Evolutionary conservation across 2,329 filamentous ascomycete genomes (phyloP).

Genomic region (Fusarium sp.): DNA sequence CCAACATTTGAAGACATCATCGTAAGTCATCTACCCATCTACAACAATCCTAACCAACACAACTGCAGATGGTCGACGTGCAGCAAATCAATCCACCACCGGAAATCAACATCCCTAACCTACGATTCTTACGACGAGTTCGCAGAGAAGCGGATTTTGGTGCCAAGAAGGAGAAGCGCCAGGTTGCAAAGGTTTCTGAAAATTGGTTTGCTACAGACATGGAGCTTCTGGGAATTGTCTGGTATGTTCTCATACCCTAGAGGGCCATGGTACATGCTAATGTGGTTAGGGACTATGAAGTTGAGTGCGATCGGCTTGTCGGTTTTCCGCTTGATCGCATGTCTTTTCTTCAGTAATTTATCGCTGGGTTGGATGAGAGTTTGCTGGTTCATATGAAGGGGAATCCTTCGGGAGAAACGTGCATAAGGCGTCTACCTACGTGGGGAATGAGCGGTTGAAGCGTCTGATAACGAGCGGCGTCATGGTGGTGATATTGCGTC

Average conservation of each 20-base stretch:
- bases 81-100: no score
- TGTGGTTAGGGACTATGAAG: background rate
- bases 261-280: background rate
- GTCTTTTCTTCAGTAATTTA: background rate
- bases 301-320: fast-evolving
- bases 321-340: background rate
- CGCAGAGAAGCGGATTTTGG: background rate
- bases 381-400: background rate
- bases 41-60: background rate
- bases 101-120: background rate
- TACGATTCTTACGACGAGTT: background rate
- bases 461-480: background rate
- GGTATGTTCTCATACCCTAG: background rate
- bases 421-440: background rate
- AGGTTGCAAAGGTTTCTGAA: background rate
- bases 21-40: no score
- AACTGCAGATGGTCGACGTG: background rate
- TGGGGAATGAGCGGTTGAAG: background rate
- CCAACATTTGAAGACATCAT: no score
- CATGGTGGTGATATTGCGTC: background rate
- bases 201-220: background rate
- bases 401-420: background rate
- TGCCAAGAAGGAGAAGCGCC: background rate
- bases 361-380: background rate
- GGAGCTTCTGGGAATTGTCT: background rate